These are phyloP conservation scores for Lepidium sativum DNA, from an alignment of 345 rosid species.

Conservation along the genomic window DNA sequence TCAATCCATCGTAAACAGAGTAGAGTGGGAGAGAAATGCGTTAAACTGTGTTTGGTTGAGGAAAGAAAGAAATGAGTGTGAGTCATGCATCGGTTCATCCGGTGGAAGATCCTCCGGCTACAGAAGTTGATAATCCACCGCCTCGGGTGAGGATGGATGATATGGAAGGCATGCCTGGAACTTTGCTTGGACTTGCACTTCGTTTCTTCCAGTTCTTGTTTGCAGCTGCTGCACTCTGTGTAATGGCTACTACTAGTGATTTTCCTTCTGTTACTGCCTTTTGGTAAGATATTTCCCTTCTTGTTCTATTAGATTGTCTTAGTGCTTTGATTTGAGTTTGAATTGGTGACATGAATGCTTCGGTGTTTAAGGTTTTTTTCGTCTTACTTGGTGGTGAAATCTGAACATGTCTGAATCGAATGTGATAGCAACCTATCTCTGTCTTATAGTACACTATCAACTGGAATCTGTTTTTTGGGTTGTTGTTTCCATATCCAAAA, in stretches of 20 bases:
- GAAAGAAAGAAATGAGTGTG: slow-evolving; percentile 59
- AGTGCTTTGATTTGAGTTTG: not conserved
- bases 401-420: not conserved
- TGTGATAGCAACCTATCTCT: not conserved
- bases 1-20: not conserved
- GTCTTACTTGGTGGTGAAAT: not conserved
- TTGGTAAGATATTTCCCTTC: slow-evolving; percentile 28
- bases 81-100: slow-evolving; percentile 93
- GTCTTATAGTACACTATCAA: not conserved
- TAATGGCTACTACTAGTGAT: slow-evolving; percentile 69
- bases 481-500: not conserved
- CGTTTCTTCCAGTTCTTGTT: slow-evolving; percentile 55
- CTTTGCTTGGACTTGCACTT: slow-evolving; percentile 55
- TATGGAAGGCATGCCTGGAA: slow-evolving; percentile 83
- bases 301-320: not conserved
- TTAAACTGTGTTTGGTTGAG: slow-evolving; percentile 12
- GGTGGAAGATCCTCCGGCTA: slow-evolving; percentile 61
- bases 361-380: not conserved
- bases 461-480: not conserved
- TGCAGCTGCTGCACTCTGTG: slow-evolving; percentile 45
- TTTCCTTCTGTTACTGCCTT: slow-evolving; percentile 73
- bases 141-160: slow-evolving; percentile 70
- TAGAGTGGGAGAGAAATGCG: not conserved
- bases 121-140: slow-evolving; percentile 40
- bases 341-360: not conserved